Conservation (phyloP, 75 land plant genomes). For the Cunninghamia lanceolata region DNA sequence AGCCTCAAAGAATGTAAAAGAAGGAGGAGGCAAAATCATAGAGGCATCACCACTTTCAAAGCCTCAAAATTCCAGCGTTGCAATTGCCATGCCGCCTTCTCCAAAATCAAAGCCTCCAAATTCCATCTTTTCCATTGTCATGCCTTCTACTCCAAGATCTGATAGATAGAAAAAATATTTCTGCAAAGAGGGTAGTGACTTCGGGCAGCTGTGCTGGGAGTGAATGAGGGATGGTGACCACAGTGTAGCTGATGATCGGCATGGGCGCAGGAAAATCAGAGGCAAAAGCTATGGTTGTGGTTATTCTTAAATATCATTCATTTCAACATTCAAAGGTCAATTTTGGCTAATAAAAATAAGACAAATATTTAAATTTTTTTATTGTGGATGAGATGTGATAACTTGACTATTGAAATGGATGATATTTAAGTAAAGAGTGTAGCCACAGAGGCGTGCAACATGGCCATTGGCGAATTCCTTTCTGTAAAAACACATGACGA, state of each 20-base stretch:
- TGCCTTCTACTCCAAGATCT: background rate
- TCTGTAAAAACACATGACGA: conserved; percentile 84
- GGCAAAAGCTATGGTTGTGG: conserved; percentile 49
- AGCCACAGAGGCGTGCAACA: conserved; percentile 84
- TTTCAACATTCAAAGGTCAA: no score
- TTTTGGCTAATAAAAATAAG: no score
- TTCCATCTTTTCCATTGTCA: background rate
- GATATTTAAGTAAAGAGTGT: no score
- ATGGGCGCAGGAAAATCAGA: conserved; percentile 62
- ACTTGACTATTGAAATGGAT: no score
- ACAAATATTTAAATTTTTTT: no score
- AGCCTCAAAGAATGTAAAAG: no score
- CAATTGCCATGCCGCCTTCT: background rate
- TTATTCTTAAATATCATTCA: no score
- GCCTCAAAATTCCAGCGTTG: background rate
- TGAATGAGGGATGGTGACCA: conserved; percentile 86
- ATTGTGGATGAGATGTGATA: no score
- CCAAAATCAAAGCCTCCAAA: background rate
- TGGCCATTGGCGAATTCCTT: conserved; percentile 94
- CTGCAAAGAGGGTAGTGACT: conserved; percentile 79
- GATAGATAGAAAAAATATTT: conserved; percentile 29
- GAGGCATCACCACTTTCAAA: background rate
- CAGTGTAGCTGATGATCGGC: conserved; percentile 79
- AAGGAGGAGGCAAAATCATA: no score
- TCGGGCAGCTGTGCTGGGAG: conserved; percentile 78